Conservation (phyloP, 2,329 filamentous ascomycete genomes). For the Erysiphe neolycopersici region DNA sequence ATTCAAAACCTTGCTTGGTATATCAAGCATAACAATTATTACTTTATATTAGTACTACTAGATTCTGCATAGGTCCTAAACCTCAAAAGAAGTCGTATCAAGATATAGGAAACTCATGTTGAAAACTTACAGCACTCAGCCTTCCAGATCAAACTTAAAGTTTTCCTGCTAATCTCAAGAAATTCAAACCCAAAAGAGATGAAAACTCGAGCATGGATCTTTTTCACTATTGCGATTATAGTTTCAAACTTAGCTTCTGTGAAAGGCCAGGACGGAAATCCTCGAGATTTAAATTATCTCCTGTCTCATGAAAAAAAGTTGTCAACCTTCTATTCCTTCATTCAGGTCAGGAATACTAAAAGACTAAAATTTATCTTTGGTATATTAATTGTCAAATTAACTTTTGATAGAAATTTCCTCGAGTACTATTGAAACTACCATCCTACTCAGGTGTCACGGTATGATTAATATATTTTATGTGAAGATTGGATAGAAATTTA, state of each 20-base stretch:
- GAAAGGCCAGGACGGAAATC: background rate
- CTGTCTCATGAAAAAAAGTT: conserved; percentile 17
- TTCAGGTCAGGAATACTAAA: conserved; percentile 14
- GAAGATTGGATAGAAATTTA: background rate
- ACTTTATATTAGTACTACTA: too few relatives aligned
- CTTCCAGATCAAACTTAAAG: too few relatives aligned
- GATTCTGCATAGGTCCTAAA: too few relatives aligned
- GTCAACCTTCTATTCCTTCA: conserved; percentile 18
- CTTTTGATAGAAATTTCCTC: conserved; percentile 18
- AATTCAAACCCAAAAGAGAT: background rate
- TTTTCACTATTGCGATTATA: background rate
- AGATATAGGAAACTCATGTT: too few relatives aligned
- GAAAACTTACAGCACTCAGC: too few relatives aligned
- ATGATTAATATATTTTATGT: conserved; percentile 5
- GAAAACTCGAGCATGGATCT: background rate
- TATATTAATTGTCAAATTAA: conserved; percentile 2
- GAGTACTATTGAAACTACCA: conserved; percentile 19
- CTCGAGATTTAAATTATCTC: conserved; percentile 16
- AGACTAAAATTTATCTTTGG: background rate
- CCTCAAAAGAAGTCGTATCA: too few relatives aligned
- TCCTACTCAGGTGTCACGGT: conserved; percentile 20
- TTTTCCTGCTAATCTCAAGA: too few relatives aligned
- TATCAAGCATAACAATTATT: too few relatives aligned
- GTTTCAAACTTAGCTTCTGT: background rate
- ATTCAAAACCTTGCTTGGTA: too few relatives aligned